Evolutionary conservation across 176 grass and related monocot species (phyloP), one percentile per base, ranked within the genome.

Genomic region (Triticum turgidum): DNA sequence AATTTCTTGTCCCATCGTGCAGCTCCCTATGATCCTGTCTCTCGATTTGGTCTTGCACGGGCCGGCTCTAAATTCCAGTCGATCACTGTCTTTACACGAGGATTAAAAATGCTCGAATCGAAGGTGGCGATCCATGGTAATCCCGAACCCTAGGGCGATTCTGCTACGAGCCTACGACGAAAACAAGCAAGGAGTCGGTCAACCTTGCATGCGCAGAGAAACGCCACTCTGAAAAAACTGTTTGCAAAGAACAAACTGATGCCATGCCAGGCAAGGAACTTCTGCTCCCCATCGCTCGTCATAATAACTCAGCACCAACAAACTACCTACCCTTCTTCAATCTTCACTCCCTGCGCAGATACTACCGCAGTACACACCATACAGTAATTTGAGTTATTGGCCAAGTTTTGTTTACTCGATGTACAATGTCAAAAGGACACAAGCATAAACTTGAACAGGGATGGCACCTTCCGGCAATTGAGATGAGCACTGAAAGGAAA

Each of bases 101-200:
- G 47, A 83, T 37, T 79, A 70, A 84, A 68, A 75, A 68, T 80
- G 76, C 80, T 80, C 67, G 85, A 84, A 63, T 80, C 66, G 85
- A 84, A 69, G 76, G 49, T 61, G 76, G 35, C 81, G 85, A 81
- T 61, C 41, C 4, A 33, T 37, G 47, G 77, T 81, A 88, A 85
- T 88, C 76, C 81, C 77, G 61, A 76, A 10, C 7, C 25, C 13
- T 76, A 51, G 89, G 76, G 54, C 21, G 80, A 79, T 80, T 76
- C 58, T 13, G 21, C 29, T 78, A n/a, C 47, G 34, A 34, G 6
- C 37, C 20, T 44, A 86, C 32, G 54, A 79, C 21, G 62, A 76
- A 81, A 83, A 85, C 81, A 84, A 70, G 47, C 15, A 4, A 30
- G 8, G 47, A 21, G 89, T 84, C 85, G 20, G 89, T 88, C 89